Evolutionary conservation across 176 grass and related monocot genomes (phyloP).

Genomic region (Melocanna baccifera): DNA sequence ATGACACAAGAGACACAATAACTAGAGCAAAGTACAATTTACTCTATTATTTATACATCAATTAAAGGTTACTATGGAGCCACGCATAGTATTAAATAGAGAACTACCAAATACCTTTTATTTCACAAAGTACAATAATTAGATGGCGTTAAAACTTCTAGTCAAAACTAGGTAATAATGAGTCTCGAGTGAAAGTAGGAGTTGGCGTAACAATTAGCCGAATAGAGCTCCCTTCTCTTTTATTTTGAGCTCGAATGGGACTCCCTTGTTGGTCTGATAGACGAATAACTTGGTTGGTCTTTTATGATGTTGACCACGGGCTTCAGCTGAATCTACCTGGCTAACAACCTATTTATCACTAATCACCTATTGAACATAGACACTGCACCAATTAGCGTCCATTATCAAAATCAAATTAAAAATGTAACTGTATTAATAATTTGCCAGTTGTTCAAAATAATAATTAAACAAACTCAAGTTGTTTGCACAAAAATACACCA

Average conservation of each 20-base stretch:
- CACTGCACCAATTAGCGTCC: background rate
- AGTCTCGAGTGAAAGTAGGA: background rate
- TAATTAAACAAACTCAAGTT: background rate
- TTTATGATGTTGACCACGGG: background rate
- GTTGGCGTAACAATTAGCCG: background rate
- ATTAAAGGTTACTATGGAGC: background rate
- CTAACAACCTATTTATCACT: background rate
- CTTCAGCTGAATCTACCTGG: accelerated
- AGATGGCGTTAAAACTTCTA: background rate
- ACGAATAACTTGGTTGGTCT: background rate
- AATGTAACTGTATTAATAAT: background rate
- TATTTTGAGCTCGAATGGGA: no score
- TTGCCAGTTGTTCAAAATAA: background rate
- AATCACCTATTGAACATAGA: background rate
- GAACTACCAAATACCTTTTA: background rate
- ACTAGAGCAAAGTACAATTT: no score
- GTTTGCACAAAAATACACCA: background rate
- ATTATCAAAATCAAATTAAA: background rate
- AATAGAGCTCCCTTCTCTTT: background rate
- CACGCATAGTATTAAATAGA: background rate
- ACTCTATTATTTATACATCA: background rate
- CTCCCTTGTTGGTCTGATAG: background rate
- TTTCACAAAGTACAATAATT: background rate
- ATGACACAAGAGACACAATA: no score
- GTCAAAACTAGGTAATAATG: background rate